These are phyloP conservation scores for Naganishia sp. DNA, from an alignment of 1,284 basidiomycete genomes.

Conservation along the genomic window DNA sequence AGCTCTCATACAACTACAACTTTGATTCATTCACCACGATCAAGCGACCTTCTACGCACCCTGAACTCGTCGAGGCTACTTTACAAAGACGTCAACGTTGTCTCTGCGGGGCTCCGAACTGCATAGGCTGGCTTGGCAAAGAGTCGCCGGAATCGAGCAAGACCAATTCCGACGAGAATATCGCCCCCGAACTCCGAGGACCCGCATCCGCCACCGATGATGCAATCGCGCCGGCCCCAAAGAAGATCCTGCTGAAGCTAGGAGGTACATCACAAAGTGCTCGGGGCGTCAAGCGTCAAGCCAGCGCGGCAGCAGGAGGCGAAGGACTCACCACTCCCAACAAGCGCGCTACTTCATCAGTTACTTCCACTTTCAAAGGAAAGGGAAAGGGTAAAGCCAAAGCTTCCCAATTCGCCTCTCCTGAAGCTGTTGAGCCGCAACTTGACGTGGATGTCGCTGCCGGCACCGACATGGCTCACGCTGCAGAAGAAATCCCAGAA, in stretches of 20 bases:
- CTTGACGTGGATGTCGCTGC: not conserved
- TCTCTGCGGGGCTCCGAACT: slow-evolving; percentile 51
- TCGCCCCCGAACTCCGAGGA: slow-evolving; percentile 21
- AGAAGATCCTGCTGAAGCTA: slow-evolving; percentile 16
- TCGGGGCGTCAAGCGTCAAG: slow-evolving; percentile 14
- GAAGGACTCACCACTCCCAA: not conserved
- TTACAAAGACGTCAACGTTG: slow-evolving; percentile 49
- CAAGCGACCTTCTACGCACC: slow-evolving; percentile 26
- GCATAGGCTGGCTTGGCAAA: slow-evolving; percentile 52
- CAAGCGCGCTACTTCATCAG: not conserved
- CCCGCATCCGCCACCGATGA: not conserved
- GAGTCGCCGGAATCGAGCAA: slow-evolving; percentile 39
- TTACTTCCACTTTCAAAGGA: not conserved
- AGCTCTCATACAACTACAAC: slow-evolving; percentile 55
- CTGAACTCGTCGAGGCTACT: slow-evolving; percentile 32
- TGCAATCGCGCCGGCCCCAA: not conserved
- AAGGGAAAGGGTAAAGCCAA: slow-evolving; percentile 20
- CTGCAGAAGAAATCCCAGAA: not conserved
- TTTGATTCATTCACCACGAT: slow-evolving; percentile 48
- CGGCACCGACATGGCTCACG: not conserved
- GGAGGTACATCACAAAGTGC: slow-evolving; percentile 1
- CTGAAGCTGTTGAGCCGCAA: not conserved
- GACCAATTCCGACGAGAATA: slow-evolving; percentile 7
- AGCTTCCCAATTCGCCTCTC: not conserved
- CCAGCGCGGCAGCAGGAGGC: not conserved